These are phyloP conservation scores for Meira nashicola DNA, from an alignment of 1,284 basidiomycete species.

Conservation along the genomic window DNA sequence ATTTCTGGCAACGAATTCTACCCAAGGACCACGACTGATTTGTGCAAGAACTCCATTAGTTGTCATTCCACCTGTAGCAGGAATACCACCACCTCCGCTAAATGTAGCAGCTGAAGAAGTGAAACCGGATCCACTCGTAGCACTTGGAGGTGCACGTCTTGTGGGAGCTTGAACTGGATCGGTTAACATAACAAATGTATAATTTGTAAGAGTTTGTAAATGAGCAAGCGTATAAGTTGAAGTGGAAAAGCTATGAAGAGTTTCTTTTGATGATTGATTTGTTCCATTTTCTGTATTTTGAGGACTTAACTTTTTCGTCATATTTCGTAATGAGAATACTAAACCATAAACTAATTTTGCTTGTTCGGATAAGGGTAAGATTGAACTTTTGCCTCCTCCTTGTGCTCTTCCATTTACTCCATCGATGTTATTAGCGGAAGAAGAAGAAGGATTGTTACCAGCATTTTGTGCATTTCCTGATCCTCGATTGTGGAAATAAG, in stretches of 20 bases:
- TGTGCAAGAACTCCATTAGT: conserved; percentile 77
- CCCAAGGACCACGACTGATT: conserved; percentile 84
- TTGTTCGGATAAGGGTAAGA: conserved; percentile 83
- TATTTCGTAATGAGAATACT: conserved; percentile 81
- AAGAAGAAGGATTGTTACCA: background rate
- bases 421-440: background rate
- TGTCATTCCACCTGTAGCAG: conserved; percentile 47
- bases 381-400: background rate
- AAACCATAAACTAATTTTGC: conserved; percentile 96
- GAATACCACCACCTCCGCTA: conserved; percentile 30
- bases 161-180: conserved; percentile 61
- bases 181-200: conserved; percentile 91
- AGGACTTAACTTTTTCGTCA: conserved; percentile 76
- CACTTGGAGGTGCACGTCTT: conserved; percentile 52
- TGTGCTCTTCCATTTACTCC: background rate
- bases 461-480: background rate
- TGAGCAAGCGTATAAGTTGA: conserved; percentile 89
- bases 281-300: background rate
- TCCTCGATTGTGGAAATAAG: conserved; percentile 14
- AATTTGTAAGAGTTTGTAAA: conserved; percentile 83
- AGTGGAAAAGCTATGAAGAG: conserved; percentile 84
- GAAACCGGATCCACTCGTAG: conserved; percentile 12
- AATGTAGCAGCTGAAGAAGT: background rate
- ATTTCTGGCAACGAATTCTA: conserved; percentile 88
- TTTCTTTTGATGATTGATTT: conserved; percentile 66